These are phyloP conservation scores for Astragalus membranaceus DNA, from an alignment of 306 rosid genomes.

Conservation along the genomic window DNA sequence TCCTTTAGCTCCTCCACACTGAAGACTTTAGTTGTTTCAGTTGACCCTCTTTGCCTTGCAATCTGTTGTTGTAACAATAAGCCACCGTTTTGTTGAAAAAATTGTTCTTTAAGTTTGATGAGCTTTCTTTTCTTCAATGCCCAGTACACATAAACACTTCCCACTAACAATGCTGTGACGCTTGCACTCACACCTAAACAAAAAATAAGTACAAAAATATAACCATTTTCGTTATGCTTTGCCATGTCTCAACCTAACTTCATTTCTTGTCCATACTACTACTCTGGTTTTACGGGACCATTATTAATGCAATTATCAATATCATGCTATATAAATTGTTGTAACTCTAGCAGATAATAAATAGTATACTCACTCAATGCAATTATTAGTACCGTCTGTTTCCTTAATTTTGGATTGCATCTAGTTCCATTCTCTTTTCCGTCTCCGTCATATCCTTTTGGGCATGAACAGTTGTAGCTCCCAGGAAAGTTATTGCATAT, in stretches of 20 bases:
- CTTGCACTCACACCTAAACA: conserved; percentile 20
- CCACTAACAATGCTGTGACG: background rate
- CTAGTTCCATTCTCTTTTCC: conserved; percentile 6
- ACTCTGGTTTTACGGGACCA: no score
- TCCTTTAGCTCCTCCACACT: conserved; percentile 25
- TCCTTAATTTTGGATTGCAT: conserved; percentile 1
- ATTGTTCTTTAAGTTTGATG: conserved; percentile 15
- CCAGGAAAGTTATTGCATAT: conserved; percentile 13
- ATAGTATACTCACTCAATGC: conserved; percentile 15
- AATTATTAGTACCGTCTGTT: background rate
- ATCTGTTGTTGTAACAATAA: conserved; percentile 27
- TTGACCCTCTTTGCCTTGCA: background rate
- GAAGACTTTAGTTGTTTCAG: conserved; percentile 11
- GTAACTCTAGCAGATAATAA: background rate
- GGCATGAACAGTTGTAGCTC: conserved; percentile 18
- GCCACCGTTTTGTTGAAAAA: conserved; percentile 46
- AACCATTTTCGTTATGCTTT: no score
- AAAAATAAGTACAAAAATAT: background rate
- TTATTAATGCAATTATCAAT: no score
- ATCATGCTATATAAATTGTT: no score
- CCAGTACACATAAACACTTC: conserved; percentile 23
- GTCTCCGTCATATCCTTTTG: conserved; percentile 11
- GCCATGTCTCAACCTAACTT: no score
- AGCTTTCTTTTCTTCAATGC: conserved; percentile 23
- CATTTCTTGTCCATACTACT: no score